Conservation (phyloP, 805 yeast genomes). For the Candida orba region DNA sequence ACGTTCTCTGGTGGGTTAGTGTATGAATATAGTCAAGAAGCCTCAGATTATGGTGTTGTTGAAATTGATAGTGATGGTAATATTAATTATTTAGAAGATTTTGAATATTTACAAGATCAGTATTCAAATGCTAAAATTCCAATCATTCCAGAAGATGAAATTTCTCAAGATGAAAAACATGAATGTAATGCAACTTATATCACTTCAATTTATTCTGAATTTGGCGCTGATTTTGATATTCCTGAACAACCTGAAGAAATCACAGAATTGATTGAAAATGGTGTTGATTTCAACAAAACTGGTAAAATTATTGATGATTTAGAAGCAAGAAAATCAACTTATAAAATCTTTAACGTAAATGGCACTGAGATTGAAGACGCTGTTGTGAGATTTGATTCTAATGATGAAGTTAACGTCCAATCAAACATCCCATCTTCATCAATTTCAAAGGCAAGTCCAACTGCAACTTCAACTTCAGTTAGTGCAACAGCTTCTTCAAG, state of each 20-base stretch:
- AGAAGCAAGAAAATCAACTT: slow-evolving; percentile 30
- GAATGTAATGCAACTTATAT: slow-evolving; percentile 36
- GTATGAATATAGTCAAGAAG: slow-evolving; percentile 83
- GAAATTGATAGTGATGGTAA: slow-evolving; percentile 38
- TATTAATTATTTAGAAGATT: slow-evolving; percentile 40
- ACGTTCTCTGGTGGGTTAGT: slow-evolving; percentile 86
- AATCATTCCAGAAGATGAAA: slow-evolving; percentile 29
- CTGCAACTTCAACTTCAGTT: slow-evolving; percentile 17
- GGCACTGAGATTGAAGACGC: slow-evolving; percentile 29
- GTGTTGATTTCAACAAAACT: slow-evolving; percentile 37
- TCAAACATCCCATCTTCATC: slow-evolving; percentile 15
- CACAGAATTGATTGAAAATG: slow-evolving; percentile 37
- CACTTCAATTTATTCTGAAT: slow-evolving; percentile 29
- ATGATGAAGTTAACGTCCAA: slow-evolving; percentile 31
- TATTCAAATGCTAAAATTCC: slow-evolving; percentile 32
- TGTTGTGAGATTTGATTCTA: slow-evolving; percentile 30
- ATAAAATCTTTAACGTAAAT: slow-evolving; percentile 30
- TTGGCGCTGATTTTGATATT: slow-evolving; percentile 41
- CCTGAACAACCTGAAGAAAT: slow-evolving; percentile 42
- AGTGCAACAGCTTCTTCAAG: slow-evolving; percentile 16
- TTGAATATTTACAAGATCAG: slow-evolving; percentile 39
- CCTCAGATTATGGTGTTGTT: slow-evolving; percentile 72
- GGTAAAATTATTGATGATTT: slow-evolving; percentile 38
- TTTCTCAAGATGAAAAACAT: slow-evolving; percentile 24
- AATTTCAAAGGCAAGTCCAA: slow-evolving; percentile 12